A percentile compares a stretch with the other conserved stretches of the same genome.
Evolutionary conservation across 148 eudicot species (phyloP).

Genomic region (Simmondsia chinensis): DNA sequence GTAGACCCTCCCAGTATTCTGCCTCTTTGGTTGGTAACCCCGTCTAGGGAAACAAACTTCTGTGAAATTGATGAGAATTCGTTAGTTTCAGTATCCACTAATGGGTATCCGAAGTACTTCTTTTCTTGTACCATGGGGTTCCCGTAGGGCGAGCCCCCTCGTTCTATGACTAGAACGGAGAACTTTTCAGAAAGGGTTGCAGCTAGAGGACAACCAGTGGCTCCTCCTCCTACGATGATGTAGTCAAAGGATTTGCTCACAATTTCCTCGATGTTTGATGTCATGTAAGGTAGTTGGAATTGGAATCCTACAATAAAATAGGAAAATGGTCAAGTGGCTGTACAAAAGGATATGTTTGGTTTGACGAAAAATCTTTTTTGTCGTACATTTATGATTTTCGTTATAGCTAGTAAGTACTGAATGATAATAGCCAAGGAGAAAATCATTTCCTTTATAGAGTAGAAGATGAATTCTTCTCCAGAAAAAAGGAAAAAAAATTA

Average conservation of each 20-base stretch:
- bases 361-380: no score
- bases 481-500: no score
- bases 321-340: not conserved
- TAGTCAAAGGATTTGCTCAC: conserved; percentile 31
- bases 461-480: no score
- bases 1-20: conserved; percentile 40
- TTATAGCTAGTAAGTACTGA: no score
- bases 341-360: no score
- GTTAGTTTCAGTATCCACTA: conserved; percentile 21
- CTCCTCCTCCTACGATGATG: conserved; percentile 38
- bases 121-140: conserved; percentile 18
- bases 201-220: conserved; percentile 33
- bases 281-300: conserved; percentile 19
- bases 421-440: no score
- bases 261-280: conserved; percentile 24
- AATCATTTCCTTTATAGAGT: no score
- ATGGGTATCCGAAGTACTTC: conserved; percentile 19
- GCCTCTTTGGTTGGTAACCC: conserved; percentile 28
- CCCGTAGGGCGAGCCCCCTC: conserved; percentile 33
- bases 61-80: conserved; percentile 31
- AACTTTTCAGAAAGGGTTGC: conserved; percentile 31
- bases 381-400: no score
- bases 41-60: conserved; percentile 30
- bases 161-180: conserved; percentile 32
- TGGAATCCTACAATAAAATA: conserved; percentile 6